These are phyloP conservation scores for Blastomyces gilchristii DNA, from an alignment of 2,329 filamentous ascomycete species.

Conservation along the genomic window DNA sequence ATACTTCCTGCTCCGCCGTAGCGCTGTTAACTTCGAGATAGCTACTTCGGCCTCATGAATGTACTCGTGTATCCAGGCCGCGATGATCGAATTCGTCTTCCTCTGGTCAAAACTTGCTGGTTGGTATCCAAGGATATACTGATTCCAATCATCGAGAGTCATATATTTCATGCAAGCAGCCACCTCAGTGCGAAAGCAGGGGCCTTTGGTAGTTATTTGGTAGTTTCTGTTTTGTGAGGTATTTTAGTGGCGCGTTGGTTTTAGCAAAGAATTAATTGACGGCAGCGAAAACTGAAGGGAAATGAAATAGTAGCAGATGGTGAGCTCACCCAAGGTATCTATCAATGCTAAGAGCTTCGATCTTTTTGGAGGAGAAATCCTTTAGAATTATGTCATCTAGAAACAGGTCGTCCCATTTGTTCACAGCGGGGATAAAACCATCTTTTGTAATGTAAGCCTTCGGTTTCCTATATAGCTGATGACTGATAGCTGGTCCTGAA, in stretches of 20 bases:
- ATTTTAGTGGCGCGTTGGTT: conserved; percentile 1
- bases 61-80: conserved; percentile 29
- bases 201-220: conserved; percentile 28
- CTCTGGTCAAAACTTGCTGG: conserved; percentile 22
- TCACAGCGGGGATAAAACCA: conserved; percentile 34
- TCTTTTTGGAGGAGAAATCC: conserved; percentile 22
- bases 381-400: conserved; percentile 34
- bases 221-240: conserved; percentile 25
- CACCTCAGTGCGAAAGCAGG: conserved; percentile 36
- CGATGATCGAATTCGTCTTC: conserved; percentile 27
- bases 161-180: conserved; percentile 34
- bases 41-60: conserved; percentile 25
- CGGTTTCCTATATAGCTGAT: background rate
- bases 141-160: conserved; percentile 29
- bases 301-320: background rate
- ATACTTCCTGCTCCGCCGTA: conserved; percentile 2
- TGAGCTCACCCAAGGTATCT: conserved; percentile 33
- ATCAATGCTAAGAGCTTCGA: conserved; percentile 27
- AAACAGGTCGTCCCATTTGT: conserved; percentile 32
- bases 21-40: conserved; percentile 15
- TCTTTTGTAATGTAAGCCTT: conserved; percentile 21
- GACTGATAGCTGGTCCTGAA: background rate
- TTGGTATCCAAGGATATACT: conserved; percentile 31
- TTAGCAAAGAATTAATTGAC: background rate
- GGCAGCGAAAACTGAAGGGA: background rate